Percentiles rank a stretch among this genome's conserved stretches.
Conservation (phyloP, 148 eudicot genomes). For the Rhododendron mucronatum region DNA sequence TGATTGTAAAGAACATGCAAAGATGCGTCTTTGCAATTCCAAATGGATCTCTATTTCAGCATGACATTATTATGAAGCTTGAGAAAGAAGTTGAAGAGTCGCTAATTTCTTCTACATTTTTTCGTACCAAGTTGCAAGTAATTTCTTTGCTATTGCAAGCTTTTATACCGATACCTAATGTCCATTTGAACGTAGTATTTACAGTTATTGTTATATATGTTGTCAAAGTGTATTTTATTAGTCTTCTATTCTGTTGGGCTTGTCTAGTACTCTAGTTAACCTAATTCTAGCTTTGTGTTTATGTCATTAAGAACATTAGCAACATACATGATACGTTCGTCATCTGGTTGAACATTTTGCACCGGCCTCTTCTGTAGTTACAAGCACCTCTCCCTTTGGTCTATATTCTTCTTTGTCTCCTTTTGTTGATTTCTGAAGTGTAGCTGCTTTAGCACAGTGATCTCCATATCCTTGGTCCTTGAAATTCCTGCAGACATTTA, state of each 20-base stretch:
- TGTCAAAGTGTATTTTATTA: background rate
- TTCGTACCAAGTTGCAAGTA: conserved; percentile 71
- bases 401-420: background rate
- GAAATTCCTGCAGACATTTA: no score
- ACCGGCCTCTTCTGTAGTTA: background rate
- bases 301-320: background rate
- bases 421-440: no score
- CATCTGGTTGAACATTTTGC: background rate
- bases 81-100: conserved; percentile 61
- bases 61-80: conserved; percentile 51
- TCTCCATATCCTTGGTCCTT: no score
- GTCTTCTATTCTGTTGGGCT: background rate
- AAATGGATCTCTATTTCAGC: conserved; percentile 44
- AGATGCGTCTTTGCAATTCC: conserved; percentile 94
- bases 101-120: conserved; percentile 39
- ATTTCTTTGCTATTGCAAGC: conserved; percentile 3
- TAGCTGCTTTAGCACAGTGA: no score
- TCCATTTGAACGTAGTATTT: background rate
- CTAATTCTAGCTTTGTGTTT: background rate
- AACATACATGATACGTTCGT: background rate
- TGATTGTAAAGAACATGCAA: conserved; percentile 78
- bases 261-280: background rate
- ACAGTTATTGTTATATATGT: background rate
- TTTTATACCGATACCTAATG: background rate
- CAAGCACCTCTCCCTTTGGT: background rate